phyloP scores from a whole-genome alignment of 2,329 filamentous ascomycete genomes.

The Cladophialophora immunda region DNA sequence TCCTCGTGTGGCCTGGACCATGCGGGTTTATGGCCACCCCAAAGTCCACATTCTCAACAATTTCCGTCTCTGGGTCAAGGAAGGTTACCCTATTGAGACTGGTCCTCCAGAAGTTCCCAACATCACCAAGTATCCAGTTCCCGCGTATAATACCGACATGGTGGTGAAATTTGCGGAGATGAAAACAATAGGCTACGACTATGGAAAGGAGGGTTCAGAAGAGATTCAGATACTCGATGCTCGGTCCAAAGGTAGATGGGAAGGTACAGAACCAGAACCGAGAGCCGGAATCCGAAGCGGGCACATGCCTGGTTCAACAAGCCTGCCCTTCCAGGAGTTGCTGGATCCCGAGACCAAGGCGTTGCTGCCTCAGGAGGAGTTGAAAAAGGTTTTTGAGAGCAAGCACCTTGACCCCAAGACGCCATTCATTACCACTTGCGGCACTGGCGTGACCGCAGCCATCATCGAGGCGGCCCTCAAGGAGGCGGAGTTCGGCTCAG shows the following conservation, averaged over 20 bases:
- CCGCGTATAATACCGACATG: constrained; percentile 68
- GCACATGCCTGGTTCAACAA: constrained; percentile 89
- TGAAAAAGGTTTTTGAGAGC: constrained; percentile 78
- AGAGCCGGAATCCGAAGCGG: constrained; percentile 85
- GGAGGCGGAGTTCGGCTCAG: constrained; percentile 76
- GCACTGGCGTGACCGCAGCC: constrained; percentile 92
- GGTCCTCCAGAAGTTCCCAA: constrained; percentile 59
- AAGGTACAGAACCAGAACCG: constrained; percentile 84
- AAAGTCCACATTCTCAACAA: constrained; percentile 94
- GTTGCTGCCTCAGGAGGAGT: constrained; percentile 74
- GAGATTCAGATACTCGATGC: constrained; percentile 91
- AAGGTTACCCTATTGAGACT: constrained; percentile 82
- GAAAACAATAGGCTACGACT: constrained; percentile 75
- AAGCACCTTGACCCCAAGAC: constrained; percentile 80
- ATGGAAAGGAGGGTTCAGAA: constrained; percentile 83
- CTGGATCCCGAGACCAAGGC: constrained; percentile 85
- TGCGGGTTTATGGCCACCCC: constrained; percentile 86
- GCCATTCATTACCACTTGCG: constrained; percentile 87
- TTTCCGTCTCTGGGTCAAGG: constrained; percentile 90
- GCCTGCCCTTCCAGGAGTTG: constrained; percentile 79
- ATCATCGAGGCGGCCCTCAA: constrained; percentile 87
- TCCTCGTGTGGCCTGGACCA: constrained; percentile 91
- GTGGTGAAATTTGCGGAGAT: constrained; percentile 86
- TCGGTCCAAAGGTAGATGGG: constrained; percentile 79
- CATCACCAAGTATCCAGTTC: constrained; percentile 55